Conservation (phyloP, 148 eudicot species). For the Arbutus unedo region DNA sequence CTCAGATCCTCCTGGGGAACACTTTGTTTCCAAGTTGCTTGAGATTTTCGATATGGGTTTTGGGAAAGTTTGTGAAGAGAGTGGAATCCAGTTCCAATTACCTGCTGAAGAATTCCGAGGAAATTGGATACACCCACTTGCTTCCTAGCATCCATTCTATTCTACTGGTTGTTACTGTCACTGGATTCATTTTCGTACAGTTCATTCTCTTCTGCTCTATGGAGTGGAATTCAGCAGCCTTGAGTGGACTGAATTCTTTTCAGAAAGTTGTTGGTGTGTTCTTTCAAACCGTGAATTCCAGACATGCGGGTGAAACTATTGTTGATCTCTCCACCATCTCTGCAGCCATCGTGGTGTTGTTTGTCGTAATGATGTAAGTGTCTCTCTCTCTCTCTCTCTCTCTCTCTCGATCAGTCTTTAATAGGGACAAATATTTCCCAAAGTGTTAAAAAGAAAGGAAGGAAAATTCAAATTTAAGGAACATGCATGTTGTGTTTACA, state of each 20-base stretch:
- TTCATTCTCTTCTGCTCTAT: conserved; percentile 36
- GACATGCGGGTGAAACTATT: conserved; percentile 62
- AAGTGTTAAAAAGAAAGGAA: neutral
- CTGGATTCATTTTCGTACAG: conserved; percentile 41
- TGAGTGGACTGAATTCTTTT: conserved; percentile 33
- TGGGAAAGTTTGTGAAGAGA: conserved; percentile 35
- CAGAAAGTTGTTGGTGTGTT: conserved; percentile 49
- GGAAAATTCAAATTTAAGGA: neutral
- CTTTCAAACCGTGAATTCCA: conserved; percentile 46
- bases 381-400: conserved; percentile 7
- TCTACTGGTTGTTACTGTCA: conserved; percentile 34
- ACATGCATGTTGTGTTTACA: conserved; percentile 4
- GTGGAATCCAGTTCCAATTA: conserved; percentile 29
- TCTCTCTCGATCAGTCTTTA: neutral
- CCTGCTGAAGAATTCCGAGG: conserved; percentile 33
- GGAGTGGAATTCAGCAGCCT: conserved; percentile 45
- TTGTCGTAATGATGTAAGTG: conserved; percentile 59
- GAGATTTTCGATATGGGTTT: conserved; percentile 37
- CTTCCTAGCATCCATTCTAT: conserved; percentile 32
- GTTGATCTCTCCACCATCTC: conserved; percentile 49
- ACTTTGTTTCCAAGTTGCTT: conserved; percentile 50
- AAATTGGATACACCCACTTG: conserved; percentile 41
- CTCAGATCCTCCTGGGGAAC: conserved; percentile 64
- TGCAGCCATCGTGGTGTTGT: conserved; percentile 46
- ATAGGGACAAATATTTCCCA: too few relatives aligned